Evolutionary conservation across 768 basidiomycete species (phyloP).

Genomic region (Podaxis sp.): DNA sequence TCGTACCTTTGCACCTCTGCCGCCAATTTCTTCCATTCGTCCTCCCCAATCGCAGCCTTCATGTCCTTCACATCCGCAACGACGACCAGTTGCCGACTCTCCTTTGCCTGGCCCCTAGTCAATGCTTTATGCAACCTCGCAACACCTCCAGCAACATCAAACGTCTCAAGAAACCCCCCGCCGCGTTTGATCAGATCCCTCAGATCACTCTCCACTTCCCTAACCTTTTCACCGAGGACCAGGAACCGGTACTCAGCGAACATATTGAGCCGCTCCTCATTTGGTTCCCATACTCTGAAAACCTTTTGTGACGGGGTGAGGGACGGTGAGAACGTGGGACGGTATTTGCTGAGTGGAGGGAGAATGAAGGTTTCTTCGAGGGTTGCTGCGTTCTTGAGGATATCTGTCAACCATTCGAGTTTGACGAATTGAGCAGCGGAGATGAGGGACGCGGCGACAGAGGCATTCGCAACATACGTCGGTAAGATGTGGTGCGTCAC

Average conservation of each 20-base stretch:
- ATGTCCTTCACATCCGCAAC: conserved; percentile 48
- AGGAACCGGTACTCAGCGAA: conserved; percentile 53
- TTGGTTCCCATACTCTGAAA: conserved; percentile 61
- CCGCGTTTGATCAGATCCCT: conserved; percentile 53
- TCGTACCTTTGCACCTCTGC: conserved; percentile 47
- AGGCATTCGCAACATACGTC: conserved; percentile 42
- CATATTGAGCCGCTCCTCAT: conserved; percentile 56
- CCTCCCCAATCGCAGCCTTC: conserved; percentile 44
- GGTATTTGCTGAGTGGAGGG: conserved; percentile 50
- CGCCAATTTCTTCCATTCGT: conserved; percentile 50
- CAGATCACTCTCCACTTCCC: conserved; percentile 43
- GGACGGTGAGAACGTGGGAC: conserved; percentile 51
- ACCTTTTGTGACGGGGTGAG: conserved; percentile 45
- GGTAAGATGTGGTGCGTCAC: conserved; percentile 65
- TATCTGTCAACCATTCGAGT: conserved; percentile 61
- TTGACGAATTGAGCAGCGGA: conserved; percentile 56
- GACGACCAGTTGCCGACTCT: conserved; percentile 43
- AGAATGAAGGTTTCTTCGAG: conserved; percentile 50
- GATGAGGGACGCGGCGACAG: conserved; percentile 55
- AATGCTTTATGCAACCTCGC: conserved; percentile 49
- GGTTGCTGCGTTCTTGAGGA: conserved; percentile 39
- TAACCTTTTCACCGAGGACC: conserved; percentile 51
- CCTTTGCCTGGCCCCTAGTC: conserved; percentile 47
- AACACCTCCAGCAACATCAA: conserved; percentile 46
- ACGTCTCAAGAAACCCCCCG: conserved; percentile 58